Conservation (phyloP, 2,329 filamentous ascomycete genomes). For the Neurospora crassa region DNA sequence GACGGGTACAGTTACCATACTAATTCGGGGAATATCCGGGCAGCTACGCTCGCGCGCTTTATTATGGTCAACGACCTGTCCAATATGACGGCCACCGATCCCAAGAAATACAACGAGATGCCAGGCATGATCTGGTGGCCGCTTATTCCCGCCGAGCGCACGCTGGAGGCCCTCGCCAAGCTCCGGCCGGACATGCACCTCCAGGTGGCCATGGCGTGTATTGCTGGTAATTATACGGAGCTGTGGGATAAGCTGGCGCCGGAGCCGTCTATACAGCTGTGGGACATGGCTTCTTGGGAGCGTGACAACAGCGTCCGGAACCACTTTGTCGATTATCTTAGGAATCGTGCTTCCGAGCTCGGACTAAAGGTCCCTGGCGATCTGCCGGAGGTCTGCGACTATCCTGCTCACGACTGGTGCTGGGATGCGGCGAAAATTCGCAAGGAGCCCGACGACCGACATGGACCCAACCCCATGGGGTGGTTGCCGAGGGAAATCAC, state of each 20-base stretch:
- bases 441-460: background rate
- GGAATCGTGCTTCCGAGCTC: background rate
- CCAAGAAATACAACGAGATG: background rate
- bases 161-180: slow-evolving; percentile 3
- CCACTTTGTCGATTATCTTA: background rate
- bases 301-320: background rate
- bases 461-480: too few relatives aligned
- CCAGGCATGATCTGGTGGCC: slow-evolving; percentile 12
- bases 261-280: background rate
- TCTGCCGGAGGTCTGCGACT: accelerated
- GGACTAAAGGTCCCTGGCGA: background rate
- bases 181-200: slow-evolving; percentile 1
- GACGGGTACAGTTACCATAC: too few relatives aligned
- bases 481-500: background rate
- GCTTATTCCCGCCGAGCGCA: background rate
- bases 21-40: background rate
- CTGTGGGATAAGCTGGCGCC: slow-evolving; percentile 4
- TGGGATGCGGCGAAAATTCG: background rate
- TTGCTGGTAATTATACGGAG: slow-evolving; percentile 6
- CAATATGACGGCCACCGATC: slow-evolving; percentile 2
- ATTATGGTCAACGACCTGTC: slow-evolving; percentile 10
- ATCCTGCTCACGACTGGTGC: background rate
- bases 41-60: slow-evolving; percentile 4
- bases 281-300: background rate
- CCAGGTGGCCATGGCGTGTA: slow-evolving; percentile 4